Conservation (phyloP, 225 moss, liverwort and hornwort genomes). For the Climacium dendroides region DNA sequence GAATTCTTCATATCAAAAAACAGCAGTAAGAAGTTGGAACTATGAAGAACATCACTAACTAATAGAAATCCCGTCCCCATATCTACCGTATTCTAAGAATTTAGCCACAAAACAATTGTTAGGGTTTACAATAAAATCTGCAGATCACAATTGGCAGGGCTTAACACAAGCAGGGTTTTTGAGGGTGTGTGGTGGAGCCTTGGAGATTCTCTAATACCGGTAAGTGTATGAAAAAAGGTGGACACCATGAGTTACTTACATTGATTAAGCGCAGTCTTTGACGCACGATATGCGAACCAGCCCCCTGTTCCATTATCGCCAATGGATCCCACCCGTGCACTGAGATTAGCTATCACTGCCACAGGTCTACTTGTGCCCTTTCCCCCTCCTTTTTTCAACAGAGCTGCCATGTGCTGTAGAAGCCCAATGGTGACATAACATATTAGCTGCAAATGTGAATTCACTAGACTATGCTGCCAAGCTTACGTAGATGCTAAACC, state of each 20-base stretch:
- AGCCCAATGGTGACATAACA: background rate
- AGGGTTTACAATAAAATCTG: background rate
- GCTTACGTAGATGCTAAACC: background rate
- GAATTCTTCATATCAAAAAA: background rate
- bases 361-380: slow-evolving; percentile 39
- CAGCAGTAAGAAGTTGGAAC: too few species aligned
- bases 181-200: background rate
- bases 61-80: background rate
- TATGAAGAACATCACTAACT: background rate
- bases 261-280: slow-evolving; percentile 93
- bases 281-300: slow-evolving; percentile 96
- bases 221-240: background rate
- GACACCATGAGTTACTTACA: slow-evolving; percentile 31
- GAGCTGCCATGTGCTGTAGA: slow-evolving; percentile 66
- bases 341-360: slow-evolving; percentile 82
- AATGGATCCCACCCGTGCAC: slow-evolving; percentile 93
- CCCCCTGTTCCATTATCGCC: slow-evolving; percentile 88
- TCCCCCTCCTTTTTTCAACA: slow-evolving; percentile 64
- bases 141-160: background rate
- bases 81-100: background rate
- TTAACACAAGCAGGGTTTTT: background rate
- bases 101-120: too few species aligned
- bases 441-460: background rate
- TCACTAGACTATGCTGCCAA: background rate
- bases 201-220: background rate